phyloP scores from a whole-genome alignment of 768 basidiomycete species.

The Rhizopogon roseolus region DNA sequence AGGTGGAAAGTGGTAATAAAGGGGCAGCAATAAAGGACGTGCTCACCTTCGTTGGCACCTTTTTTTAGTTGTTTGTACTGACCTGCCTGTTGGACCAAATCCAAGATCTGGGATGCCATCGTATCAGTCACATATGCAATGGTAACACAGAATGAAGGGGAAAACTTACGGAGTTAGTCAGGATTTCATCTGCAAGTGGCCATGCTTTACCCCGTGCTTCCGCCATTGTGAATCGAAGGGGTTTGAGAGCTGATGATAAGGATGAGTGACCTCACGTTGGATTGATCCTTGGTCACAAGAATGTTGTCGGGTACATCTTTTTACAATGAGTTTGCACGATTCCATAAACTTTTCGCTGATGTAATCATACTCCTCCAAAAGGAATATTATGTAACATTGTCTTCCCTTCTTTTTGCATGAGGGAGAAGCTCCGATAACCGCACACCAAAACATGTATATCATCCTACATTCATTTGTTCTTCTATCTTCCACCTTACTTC shows the following conservation, averaged over 20 bases:
- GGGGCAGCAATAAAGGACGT: neutral
- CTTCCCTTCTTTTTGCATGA: too few species aligned
- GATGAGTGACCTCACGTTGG: slow-evolving; percentile 68
- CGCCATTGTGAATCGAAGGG: slow-evolving; percentile 42
- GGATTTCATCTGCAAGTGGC: slow-evolving; percentile 78
- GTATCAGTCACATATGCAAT: neutral
- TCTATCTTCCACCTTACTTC: too few species aligned
- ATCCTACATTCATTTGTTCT: too few species aligned
- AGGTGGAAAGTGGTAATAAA: neutral
- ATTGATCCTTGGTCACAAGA: slow-evolving; percentile 78
- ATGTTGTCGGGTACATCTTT: neutral
- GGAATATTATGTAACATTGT: too few species aligned
- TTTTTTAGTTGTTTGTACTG: slow-evolving; percentile 99
- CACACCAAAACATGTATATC: too few species aligned
- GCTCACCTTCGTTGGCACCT: slow-evolving; percentile 93
- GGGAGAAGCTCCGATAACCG: too few species aligned
- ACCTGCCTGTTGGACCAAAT: slow-evolving; percentile 91
- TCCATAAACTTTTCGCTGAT: too few species aligned
- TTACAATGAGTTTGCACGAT: too few species aligned
- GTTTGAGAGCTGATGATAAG: slow-evolving; percentile 1
- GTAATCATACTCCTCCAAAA: too few species aligned
- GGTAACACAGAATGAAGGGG: neutral
- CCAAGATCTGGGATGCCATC: slow-evolving; percentile 65
- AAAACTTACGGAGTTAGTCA: slow-evolving; percentile 81
- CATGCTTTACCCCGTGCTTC: slow-evolving; percentile 78